Evolutionary conservation across 1,139 yeast genomes (phyloP).

Genomic region (Candida glucosophila): DNA sequence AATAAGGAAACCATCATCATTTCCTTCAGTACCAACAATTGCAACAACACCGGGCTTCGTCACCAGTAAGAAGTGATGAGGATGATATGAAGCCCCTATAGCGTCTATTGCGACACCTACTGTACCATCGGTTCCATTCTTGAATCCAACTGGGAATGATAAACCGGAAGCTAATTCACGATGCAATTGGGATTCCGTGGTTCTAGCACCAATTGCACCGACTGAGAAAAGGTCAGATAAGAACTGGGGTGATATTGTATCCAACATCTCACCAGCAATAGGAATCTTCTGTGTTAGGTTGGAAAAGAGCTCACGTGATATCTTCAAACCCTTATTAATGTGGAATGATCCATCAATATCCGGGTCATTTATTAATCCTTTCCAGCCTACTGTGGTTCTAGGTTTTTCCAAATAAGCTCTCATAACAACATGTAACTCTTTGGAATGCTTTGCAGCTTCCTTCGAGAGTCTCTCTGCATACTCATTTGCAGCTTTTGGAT

Average conservation of each 20-base stretch:
- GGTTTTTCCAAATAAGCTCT: slow-evolving; percentile 98
- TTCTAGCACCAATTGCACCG: slow-evolving; percentile 97
- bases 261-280: slow-evolving; percentile 96
- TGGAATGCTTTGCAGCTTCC: slow-evolving; percentile 54
- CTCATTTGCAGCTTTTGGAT: slow-evolving; percentile 85
- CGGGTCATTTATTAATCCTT: slow-evolving; percentile 95
- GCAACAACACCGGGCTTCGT: slow-evolving; percentile 88
- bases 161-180: slow-evolving; percentile 93
- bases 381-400: slow-evolving; percentile 98
- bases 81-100: slow-evolving; percentile 82
- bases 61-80: slow-evolving; percentile 90
- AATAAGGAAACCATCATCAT: slow-evolving; percentile 81
- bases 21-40: slow-evolving; percentile 91
- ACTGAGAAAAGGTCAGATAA: slow-evolving; percentile 81
- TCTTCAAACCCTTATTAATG: slow-evolving; percentile 87
- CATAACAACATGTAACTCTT: slow-evolving; percentile 83
- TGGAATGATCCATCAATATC: slow-evolving; percentile 91
- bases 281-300: slow-evolving; percentile 74
- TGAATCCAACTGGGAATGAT: slow-evolving; percentile 95
- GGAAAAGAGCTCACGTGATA: slow-evolving; percentile 80
- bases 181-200: slow-evolving; percentile 94
- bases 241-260: slow-evolving; percentile 93
- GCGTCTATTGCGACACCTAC: slow-evolving; percentile 92
- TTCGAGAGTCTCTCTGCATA: slow-evolving; percentile 62
- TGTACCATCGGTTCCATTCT: slow-evolving; percentile 94